Evolutionary conservation across 2,329 filamentous ascomycete species (phyloP), one percentile per base, ranked within the genome.

Genomic region (Colletotrichum chrysophilum): DNA sequence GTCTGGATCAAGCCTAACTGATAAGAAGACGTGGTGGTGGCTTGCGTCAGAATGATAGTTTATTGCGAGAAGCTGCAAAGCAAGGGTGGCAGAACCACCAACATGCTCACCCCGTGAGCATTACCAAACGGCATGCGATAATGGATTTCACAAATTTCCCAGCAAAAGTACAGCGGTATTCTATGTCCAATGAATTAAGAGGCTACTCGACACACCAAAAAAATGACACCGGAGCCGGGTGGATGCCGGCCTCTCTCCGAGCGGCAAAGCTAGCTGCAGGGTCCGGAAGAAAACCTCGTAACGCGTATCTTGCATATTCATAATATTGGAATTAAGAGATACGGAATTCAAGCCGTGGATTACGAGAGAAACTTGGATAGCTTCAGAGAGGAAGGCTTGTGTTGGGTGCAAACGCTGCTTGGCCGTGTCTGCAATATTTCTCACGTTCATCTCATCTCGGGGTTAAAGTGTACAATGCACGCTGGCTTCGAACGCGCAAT

Each of bases 41-140:
- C 56, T 74, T 65, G 66, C 66, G 71, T 74, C 71, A 74, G 43
- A 70, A 16, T n/a, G 32, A 16, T 56, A 36, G 18, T 43, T 34
- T 32, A 74, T 74, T 66, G 43, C 71, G 66, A 73, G 34, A 38
- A 48, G 13, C 18, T 48, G 43, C 43, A 48, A 12, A 48, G 43
- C 43, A 48, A 48, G 43, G 43, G 10, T 21, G 43, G 43, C 43
- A 21, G n/a, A 48, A n/a, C 6, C 43, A 48, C n/a, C n/a, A 48
- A 12, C 43, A 13, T 48, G 43, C 10, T 48, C 43, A 21, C 43
- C 43, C n/a, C 10, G n/a, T n/a, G 43, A 48, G n/a, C n/a, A 48
- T 48, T n/a, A 43, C 38, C 38, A 21, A 48, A 21, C 10, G 43
- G n/a, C 43, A 48, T 48, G n/a, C 43, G n/a, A 13, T 48, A 48